phyloP scores from a whole-genome alignment of 225 moss, liverwort and hornwort species.

The Polytrichum formosum region DNA sequence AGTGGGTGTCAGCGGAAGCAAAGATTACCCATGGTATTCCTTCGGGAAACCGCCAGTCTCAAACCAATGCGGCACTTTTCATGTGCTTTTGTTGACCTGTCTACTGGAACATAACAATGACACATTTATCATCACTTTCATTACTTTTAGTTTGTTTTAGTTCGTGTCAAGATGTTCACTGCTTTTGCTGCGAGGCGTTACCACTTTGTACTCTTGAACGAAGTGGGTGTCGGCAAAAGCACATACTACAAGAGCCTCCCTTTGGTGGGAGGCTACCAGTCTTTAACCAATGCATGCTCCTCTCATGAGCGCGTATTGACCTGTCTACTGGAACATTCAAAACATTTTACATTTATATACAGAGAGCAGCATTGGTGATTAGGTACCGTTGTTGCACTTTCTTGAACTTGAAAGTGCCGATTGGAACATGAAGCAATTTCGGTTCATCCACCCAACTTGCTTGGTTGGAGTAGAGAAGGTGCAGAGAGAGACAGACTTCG shows the following conservation, averaged over 20 bases:
- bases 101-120: constrained; percentile 23
- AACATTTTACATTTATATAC: rapidly evolving
- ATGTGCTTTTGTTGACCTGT: constrained; percentile 41
- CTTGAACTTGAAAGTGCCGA: constrained; percentile 9
- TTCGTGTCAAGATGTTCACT: background rate
- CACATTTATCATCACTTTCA: no score
- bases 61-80: constrained; percentile 32
- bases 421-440: constrained; percentile 17
- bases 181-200: constrained; percentile 50
- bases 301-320: constrained; percentile 36
- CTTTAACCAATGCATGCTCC: constrained; percentile 37
- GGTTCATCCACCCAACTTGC: constrained; percentile 13
- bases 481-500: constrained; percentile 21
- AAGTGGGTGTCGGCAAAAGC: constrained; percentile 43
- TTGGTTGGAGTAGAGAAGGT: constrained; percentile 8
- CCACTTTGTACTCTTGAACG: constrained; percentile 26
- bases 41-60: constrained; percentile 19
- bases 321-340: constrained; percentile 35
- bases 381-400: constrained; percentile 7
- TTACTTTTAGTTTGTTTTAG: background rate
- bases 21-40: constrained; percentile 16
- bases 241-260: constrained; percentile 13
- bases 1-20: constrained; percentile 43
- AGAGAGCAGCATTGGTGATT: no score
- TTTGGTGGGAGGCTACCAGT: constrained; percentile 22